Evolutionary conservation across 1,284 basidiomycete genomes (phyloP), one percentile per base, ranked within the genome.

Genomic region (Puccinia novopanici): DNA sequence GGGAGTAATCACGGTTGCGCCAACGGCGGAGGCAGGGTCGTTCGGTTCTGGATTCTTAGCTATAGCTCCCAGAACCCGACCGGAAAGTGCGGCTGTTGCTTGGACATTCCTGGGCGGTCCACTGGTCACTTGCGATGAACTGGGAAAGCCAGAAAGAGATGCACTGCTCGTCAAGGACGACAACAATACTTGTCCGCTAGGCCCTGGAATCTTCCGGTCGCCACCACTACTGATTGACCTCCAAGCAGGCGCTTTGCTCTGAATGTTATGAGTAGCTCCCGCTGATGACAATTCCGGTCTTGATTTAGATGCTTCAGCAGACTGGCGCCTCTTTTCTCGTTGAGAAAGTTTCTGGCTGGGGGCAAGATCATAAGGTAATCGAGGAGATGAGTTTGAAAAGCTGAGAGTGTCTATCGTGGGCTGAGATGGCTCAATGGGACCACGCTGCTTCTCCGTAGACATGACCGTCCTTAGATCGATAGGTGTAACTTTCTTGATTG

Each of bases 1-100:
- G 0, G 83, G 83, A 22, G 84, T 83, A 63, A 83, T 83, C 22
- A 84, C 81, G n/a, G 82, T 82, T 8, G 82, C 82, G 30, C 83
- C 83, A 19, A 77, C 50, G 4, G 82, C 82, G 13, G 82, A 79
- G 4, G 82, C 73, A 5, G 82, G 81, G 67, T 82, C 78, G 3
- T 63, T 54, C 27, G 68, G 71, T 9, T 77, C 75, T 2, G 52
- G 45, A 24, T 48, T 37, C 17, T 68, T 55, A 0, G 61, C 61
- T 3, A 68, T 42, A 34, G 42, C 54, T 30, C 24, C 67, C 59
- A 6, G 50, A 34, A n/a, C 72, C 10, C 48, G 55, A 17, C 50
- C 22, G 17, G 57, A 22, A 19, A 63, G 55, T 3, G 68, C 74
- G 45, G 42, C 30, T 19, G 37, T 12, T 34, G 48, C 22, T 55